phyloP scores from a whole-genome alignment of 768 basidiomycete species.

The Daedaleopsis sinensis region DNA sequence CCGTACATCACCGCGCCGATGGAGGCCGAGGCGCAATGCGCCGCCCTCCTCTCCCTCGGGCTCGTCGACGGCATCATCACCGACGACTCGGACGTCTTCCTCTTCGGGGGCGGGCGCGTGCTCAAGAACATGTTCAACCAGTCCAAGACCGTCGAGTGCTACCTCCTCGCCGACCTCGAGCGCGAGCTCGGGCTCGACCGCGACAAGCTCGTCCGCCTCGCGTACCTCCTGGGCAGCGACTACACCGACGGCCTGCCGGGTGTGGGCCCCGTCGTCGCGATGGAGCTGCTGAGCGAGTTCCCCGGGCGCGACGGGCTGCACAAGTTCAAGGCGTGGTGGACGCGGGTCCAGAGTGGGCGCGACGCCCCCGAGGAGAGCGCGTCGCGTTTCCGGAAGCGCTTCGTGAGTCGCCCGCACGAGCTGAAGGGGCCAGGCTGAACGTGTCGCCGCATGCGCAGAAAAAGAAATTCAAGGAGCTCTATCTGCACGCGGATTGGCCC shows the following conservation, averaged over 20 bases:
- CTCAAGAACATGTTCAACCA: slow-evolving; percentile 99
- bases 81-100: slow-evolving; percentile 98
- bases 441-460: slow-evolving; percentile 54
- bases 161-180: slow-evolving; percentile 78
- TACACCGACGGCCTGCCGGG: slow-evolving; percentile 93
- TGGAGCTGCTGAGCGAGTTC: slow-evolving; percentile 95
- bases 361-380: slow-evolving; percentile 75
- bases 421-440: background rate
- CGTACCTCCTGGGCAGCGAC: slow-evolving; percentile 95
- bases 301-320: slow-evolving; percentile 82
- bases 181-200: slow-evolving; percentile 88
- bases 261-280: slow-evolving; percentile 93
- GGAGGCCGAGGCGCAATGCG: slow-evolving; percentile 99
- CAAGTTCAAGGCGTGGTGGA: slow-evolving; percentile 94
- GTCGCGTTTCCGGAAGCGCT: slow-evolving; percentile 79
- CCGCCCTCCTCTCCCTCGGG: slow-evolving; percentile 80
- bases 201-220: slow-evolving; percentile 84
- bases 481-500: slow-evolving; percentile 85
- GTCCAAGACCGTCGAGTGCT: slow-evolving; percentile 97
- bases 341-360: slow-evolving; percentile 85
- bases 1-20: slow-evolving; percentile 98
- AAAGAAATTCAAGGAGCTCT: slow-evolving; percentile 85
- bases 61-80: slow-evolving; percentile 98
- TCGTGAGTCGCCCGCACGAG: slow-evolving; percentile 58
- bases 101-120: slow-evolving; percentile 94